A percentile compares a stretch with the other conserved stretches of the same genome.
phyloP scores from a whole-genome alignment of 2,329 filamentous ascomycete species.

The Aspergillus awamori region DNA sequence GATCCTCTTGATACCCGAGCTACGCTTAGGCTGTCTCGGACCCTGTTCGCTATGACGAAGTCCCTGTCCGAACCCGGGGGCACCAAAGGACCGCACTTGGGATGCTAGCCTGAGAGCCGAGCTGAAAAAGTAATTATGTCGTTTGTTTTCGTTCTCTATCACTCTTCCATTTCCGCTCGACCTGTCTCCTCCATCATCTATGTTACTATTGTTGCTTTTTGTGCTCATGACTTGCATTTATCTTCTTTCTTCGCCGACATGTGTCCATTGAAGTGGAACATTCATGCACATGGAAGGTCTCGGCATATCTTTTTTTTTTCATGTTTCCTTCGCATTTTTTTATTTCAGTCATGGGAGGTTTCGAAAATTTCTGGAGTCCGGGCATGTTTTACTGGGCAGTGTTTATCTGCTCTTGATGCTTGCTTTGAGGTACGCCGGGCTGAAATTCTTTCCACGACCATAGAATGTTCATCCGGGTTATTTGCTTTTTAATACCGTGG shows the following conservation, averaged over 20 bases:
- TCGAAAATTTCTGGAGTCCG: constrained; percentile 41
- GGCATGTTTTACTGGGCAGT: constrained; percentile 39
- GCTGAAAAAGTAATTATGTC: constrained; percentile 49
- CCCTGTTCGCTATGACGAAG: constrained; percentile 58
- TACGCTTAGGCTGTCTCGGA: constrained; percentile 51
- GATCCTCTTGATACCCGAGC: constrained; percentile 31
- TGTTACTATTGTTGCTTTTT: constrained; percentile 19
- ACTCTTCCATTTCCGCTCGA: constrained; percentile 14
- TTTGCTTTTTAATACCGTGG: constrained; percentile 26
- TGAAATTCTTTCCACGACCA: constrained; percentile 35
- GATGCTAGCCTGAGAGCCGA: constrained; percentile 55
- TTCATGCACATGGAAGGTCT: constrained; percentile 30
- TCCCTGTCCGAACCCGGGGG: constrained; percentile 56
- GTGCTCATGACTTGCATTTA: constrained; percentile 27
- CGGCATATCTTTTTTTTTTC: constrained; percentile 18
- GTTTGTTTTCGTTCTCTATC: constrained; percentile 18
- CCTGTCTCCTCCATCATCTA: constrained; percentile 15
- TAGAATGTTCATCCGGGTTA: constrained; percentile 34
- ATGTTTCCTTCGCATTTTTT: constrained; percentile 17
- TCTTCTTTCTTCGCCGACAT: constrained; percentile 23
- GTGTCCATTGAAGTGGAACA: constrained; percentile 28
- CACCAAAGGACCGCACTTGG: constrained; percentile 58
- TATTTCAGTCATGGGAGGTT: constrained; percentile 34
- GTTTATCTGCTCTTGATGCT: constrained; percentile 31
- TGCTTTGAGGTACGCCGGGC: constrained; percentile 33